Evolutionary conservation across 75 land plant species (phyloP), one percentile per base, ranked within the genome.

Genomic region (Cunninghamia lanceolata): DNA sequence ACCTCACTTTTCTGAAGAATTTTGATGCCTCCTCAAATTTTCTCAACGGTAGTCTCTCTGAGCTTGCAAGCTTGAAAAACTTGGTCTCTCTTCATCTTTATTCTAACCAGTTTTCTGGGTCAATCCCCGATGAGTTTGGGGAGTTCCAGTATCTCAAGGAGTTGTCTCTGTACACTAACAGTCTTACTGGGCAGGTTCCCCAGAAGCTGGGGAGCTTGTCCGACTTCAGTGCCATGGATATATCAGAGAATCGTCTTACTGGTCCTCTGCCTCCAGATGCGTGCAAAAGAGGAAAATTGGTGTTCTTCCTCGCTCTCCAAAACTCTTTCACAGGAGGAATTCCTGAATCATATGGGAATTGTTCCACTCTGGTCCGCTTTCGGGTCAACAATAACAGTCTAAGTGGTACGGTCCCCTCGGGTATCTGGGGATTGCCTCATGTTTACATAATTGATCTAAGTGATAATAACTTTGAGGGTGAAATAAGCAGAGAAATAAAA

Each of bases 371-470:
- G 88, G 43, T n/a, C 0, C 90, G 96, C 1, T 89, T 98, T 42
- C 71, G 96, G 13, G 88, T 98, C 2, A 89, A 87, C 79, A 87
- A 90, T 84, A 98, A 98, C 88, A 84, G 80, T 45, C 88, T 98
- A 56, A 82, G 94, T 11, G 99, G 99, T 10, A 32, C 1, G 13
- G 90, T 98, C 17, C 98, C 98, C 0, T 59, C 73, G 25, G 94
- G 91, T 38, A 83, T 96, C 14, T 96, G 99, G 98, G 88, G 95
- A n/a, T 25, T 83, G 92, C 96, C 99, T 0, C 88, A 88, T 52
- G 86, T 91, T 15, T 80, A 83, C 36, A 83, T 92, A 5, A 84
- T 98, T 42, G 96, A 95, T 86, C 82, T 97, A 38, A 82, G 88
- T 3, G 28, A n/a, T 81, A 98, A 98, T 84, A 50, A 81, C 6